A percentile compares a stretch with the other conserved stretches of the same genome.
Evolutionary conservation across 2,329 filamentous ascomycete species (phyloP).

Genomic region (Ilyonectria mors-panacis): DNA sequence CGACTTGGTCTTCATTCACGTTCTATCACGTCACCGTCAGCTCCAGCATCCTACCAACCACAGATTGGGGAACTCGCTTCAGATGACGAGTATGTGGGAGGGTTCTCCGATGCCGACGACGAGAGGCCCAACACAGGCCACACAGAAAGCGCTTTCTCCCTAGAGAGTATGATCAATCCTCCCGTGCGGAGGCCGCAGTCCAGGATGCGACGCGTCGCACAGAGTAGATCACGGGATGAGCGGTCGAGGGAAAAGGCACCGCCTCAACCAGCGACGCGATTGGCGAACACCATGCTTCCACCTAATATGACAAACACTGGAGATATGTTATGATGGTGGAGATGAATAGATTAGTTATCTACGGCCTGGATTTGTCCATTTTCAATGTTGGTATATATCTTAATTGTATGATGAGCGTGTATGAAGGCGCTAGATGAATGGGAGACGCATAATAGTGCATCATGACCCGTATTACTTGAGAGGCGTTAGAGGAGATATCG

Average conservation of each 20-base stretch:
- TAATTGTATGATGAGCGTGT: conserved; percentile 33
- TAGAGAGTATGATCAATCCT: conserved; percentile 74
- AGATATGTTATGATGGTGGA: conserved; percentile 52
- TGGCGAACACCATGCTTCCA: conserved; percentile 54
- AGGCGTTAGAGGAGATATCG: conserved; percentile 2
- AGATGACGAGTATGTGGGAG: conserved; percentile 82
- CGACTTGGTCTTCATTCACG: conserved; percentile 83
- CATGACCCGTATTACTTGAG: conserved; percentile 19
- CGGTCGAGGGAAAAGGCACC: conserved; percentile 53
- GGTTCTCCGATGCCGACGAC: conserved; percentile 85
- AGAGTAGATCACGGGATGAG: conserved; percentile 54
- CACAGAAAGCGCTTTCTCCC: conserved; percentile 66
- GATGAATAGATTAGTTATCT: neutral
- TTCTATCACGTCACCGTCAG: conserved; percentile 86
- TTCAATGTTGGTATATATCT: conserved; percentile 21
- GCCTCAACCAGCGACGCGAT: conserved; percentile 59
- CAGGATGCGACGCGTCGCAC: conserved; percentile 50
- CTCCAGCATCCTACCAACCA: conserved; percentile 68
- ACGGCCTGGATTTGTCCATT: conserved; percentile 6
- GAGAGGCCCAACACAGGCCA: conserved; percentile 61
- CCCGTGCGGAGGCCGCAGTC: conserved; percentile 70
- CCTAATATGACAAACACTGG: conserved; percentile 53
- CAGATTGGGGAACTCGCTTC: conserved; percentile 75
- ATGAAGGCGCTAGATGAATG: conserved; percentile 13
- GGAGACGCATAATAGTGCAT: conserved; percentile 9